Evolutionary conservation across 2,329 filamentous ascomycete species (phyloP), one percentile per base, ranked within the genome.

Genomic region (Dendryphion nanum): DNA sequence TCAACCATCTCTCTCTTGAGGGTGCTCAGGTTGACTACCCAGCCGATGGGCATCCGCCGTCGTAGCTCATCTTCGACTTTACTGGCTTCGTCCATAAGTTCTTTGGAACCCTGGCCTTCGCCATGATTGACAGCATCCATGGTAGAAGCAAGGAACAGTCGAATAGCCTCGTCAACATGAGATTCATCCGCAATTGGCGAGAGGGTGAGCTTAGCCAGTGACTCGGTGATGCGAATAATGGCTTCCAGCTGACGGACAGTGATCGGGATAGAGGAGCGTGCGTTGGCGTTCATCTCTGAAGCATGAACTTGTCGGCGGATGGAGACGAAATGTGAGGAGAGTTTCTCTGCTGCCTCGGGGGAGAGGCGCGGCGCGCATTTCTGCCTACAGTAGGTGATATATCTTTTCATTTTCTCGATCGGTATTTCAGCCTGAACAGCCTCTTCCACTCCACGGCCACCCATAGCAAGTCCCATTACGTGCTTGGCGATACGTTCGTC

Each of bases 61-160:
- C 88, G 84, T 35, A 98, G 73, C 71, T 97, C 93, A 13, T 89
- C 82, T 68, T 97, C 93, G 4, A 97, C 80, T 53, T 88, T 89
- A 50, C 77, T 76, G 5, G 88, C 86, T 64, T 97, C 93, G 35
- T 95, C 89, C 67, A 94, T 91, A 39, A 97, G 73, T 68, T 97
- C 91, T 46, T 88, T 85, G 58, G 83, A 89, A 24, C 87, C 88
- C 21, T 68, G 65, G 47, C 84, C 86, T 51, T 86, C 84, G 43
- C 90, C 91, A 57, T 95, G 89, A 42, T 88, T 91, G 40, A 97
- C 89, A 6, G 93, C 93, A 59, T 98, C 91, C 93, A 98, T 97
- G 40, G 93, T 98, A 3, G 85, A 90, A 49, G 90, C 93, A 19
- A 98, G 74, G 82, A 98, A 98, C 13, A 98, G 78, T 0, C 93